A percentile compares a stretch with the other conserved stretches of the same genome.
Evolutionary conservation across 768 basidiomycete genomes (phyloP).

Genomic region (Xerocomus brunneocitrinus): DNA sequence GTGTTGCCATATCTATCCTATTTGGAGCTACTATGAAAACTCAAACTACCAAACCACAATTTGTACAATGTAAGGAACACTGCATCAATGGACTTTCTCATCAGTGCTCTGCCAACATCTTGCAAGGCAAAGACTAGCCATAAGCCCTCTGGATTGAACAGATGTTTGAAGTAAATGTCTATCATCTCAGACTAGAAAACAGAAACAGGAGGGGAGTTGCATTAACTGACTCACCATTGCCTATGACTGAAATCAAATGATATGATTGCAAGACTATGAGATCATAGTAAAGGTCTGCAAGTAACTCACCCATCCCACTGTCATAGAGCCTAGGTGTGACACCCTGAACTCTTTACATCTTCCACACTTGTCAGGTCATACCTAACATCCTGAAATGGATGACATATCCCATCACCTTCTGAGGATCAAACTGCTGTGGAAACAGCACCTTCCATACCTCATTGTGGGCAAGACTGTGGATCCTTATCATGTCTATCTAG

Average conservation of each 20-base stretch:
- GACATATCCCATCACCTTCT: background rate
- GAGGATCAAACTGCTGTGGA: background rate
- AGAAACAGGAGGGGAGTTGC: background rate
- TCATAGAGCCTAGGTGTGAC: background rate
- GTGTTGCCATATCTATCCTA: background rate
- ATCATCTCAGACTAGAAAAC: background rate
- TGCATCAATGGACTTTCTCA: background rate
- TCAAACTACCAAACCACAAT: background rate
- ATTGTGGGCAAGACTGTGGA: background rate
- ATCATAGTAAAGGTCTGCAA: background rate
- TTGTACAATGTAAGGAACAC: background rate
- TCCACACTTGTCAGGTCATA: slow-evolving; percentile 1
- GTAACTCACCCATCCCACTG: background rate
- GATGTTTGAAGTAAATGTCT: background rate
- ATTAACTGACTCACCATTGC: too few relatives aligned
- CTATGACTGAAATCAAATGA: too few relatives aligned
- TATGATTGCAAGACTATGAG: background rate
- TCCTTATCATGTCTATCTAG: background rate
- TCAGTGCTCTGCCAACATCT: background rate
- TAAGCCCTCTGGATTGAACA: slow-evolving; percentile 3
- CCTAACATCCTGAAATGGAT: slow-evolving; percentile 5
- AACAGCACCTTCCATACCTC: background rate
- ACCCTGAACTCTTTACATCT: background rate
- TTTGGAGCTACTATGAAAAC: background rate
- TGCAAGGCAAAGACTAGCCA: background rate